A percentile compares a stretch with the other conserved stretches of the same genome.
Conservation (phyloP, 495 filamentous ascomycete species). For the Penicillium canescens region DNA sequence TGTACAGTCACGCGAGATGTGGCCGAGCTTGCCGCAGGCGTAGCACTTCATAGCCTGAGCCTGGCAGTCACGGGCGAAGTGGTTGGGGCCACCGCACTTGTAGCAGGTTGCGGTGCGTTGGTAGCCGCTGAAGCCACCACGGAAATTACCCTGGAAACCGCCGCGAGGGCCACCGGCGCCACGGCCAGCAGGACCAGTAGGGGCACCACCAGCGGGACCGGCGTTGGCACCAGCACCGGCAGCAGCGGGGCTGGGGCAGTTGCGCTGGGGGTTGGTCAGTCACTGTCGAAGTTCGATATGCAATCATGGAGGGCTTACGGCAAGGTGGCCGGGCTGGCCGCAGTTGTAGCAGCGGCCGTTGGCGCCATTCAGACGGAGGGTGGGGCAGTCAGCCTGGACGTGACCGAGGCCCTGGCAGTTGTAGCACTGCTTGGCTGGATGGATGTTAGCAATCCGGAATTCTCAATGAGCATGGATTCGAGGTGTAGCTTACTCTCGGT, state of each 20-base stretch:
- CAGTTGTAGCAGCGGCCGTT: slow-evolving; percentile 95
- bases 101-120: slow-evolving; percentile 93
- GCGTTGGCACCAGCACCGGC: slow-evolving; percentile 41
- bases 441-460: slow-evolving; percentile 26
- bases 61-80: slow-evolving; percentile 98
- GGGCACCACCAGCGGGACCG: slow-evolving; percentile 27
- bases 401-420: slow-evolving; percentile 98
- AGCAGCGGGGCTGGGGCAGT: slow-evolving; percentile 72
- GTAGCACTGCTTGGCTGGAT: slow-evolving; percentile 94
- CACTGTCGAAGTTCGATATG: not conserved
- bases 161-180: slow-evolving; percentile 52
- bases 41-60: slow-evolving; percentile 99
- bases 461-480: not conserved
- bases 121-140: slow-evolving; percentile 66
- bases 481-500: slow-evolving; percentile 71
- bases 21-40: slow-evolving; percentile 96
- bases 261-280: slow-evolving; percentile 55
- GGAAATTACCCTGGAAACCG: slow-evolving; percentile 62
- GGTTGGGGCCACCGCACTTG: slow-evolving; percentile 99
- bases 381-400: slow-evolving; percentile 99
- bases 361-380: slow-evolving; percentile 83
- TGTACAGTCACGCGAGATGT: slow-evolving; percentile 97
- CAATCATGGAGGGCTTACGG: slow-evolving; percentile 46
- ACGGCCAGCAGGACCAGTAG: slow-evolving; percentile 61
- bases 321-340: slow-evolving; percentile 87